These are phyloP conservation scores for Botrytis fragariae DNA, from an alignment of 2,329 filamentous ascomycete genomes.

Conservation along the genomic window DNA sequence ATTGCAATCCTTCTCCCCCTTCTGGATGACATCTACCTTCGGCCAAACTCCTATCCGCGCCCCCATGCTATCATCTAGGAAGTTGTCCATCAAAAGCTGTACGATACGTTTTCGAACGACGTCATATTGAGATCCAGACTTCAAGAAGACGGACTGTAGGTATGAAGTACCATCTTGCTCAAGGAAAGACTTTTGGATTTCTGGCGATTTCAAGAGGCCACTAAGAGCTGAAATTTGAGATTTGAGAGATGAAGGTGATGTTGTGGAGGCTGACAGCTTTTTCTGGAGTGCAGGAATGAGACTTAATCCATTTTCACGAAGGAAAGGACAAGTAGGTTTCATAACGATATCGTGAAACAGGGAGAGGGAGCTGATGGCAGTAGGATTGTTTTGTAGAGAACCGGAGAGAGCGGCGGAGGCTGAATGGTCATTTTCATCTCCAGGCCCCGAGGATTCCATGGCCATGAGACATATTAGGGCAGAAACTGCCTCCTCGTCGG, in stretches of 20 bases:
- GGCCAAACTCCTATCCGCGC: constrained; percentile 59
- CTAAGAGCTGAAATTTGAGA: constrained; percentile 50
- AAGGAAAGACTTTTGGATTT: constrained; percentile 56
- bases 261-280: constrained; percentile 27
- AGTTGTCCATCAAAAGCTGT: constrained; percentile 61
- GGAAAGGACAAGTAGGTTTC: constrained; percentile 31
- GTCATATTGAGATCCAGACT: constrained; percentile 49
- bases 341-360: constrained; percentile 44
- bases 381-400: constrained; percentile 63
- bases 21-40: constrained; percentile 25
- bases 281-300: constrained; percentile 33
- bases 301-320: constrained; percentile 18
- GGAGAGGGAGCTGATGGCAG: constrained; percentile 53
- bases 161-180: constrained; percentile 51
- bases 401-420: constrained; percentile 58
- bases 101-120: constrained; percentile 53
- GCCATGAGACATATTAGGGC: constrained; percentile 56
- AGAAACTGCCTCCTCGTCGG: constrained; percentile 52
- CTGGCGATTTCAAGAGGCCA: constrained; percentile 53
- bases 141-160: constrained; percentile 52
- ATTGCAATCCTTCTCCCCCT: constrained; percentile 39
- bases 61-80: constrained; percentile 64
- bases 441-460: constrained; percentile 28
- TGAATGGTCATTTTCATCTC: constrained; percentile 36
- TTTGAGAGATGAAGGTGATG: constrained; percentile 35